These are phyloP conservation scores for Sporothrix pseudoabietina DNA, from an alignment of 2,329 filamentous ascomycete species.

Conservation along the genomic window DNA sequence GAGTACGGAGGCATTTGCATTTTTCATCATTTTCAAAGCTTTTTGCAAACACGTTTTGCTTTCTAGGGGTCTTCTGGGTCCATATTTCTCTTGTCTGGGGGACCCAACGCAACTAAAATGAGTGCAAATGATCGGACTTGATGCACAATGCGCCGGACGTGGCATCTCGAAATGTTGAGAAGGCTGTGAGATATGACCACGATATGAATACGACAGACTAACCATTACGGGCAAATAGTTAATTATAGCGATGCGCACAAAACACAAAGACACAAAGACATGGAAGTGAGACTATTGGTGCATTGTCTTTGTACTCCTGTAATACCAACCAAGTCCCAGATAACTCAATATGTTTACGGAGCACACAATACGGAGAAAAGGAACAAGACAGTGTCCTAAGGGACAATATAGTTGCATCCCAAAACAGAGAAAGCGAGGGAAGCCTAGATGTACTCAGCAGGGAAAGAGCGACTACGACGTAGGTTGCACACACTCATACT, in stretches of 20 bases:
- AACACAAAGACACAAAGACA: neutral
- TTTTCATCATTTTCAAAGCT: neutral
- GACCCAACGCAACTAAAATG: neutral
- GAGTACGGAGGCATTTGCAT: neutral
- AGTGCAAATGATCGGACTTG: neutral
- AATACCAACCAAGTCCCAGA: neutral
- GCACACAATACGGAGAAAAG: neutral
- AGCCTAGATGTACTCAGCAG: neutral
- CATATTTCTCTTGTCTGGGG: neutral
- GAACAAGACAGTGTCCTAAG: neutral
- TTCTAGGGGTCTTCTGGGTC: neutral
- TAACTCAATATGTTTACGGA: too few species aligned
- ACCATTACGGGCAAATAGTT: neutral
- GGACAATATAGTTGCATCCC: neutral
- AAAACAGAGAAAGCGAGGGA: neutral
- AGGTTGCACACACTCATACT: neutral
- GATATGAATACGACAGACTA: neutral
- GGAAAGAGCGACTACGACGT: neutral
- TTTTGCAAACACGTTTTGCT: conserved; percentile 21
- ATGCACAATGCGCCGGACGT: conserved; percentile 8
- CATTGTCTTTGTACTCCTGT: neutral
- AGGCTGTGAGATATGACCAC: neutral
- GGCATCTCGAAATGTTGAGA: neutral
- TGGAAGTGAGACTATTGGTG: conserved; percentile 4
- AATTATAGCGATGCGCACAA: neutral